phyloP scores from a whole-genome alignment of 179 eudicot genomes.

The Pouteria campechiana region DNA sequence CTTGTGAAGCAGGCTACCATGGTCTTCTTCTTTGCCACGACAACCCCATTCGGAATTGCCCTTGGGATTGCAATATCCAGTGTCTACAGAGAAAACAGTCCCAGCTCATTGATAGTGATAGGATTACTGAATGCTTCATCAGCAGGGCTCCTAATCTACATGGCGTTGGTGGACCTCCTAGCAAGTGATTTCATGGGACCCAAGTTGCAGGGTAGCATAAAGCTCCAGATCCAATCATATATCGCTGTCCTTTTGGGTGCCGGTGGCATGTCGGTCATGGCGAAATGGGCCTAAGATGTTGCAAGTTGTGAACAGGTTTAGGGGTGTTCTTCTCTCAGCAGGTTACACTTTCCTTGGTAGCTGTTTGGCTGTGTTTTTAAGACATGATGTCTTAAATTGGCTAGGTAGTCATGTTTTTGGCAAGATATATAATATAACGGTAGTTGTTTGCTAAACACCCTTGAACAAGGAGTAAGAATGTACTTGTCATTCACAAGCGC shows the following conservation, averaged over 20 bases:
- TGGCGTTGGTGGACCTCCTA: slow-evolving; percentile 31
- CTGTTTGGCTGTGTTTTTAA: no score
- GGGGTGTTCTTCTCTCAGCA: no score
- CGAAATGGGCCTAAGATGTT: slow-evolving; percentile 20
- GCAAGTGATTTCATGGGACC: slow-evolving; percentile 31
- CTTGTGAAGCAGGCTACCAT: slow-evolving; percentile 7
- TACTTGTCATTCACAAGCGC: no score
- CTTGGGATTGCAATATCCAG: slow-evolving; percentile 17
- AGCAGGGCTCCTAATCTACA: slow-evolving; percentile 29
- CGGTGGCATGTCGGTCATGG: slow-evolving; percentile 30
- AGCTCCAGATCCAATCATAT: slow-evolving; percentile 20
- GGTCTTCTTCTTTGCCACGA: slow-evolving; percentile 27
- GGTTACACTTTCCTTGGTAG: no score
- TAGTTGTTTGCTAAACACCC: no score
- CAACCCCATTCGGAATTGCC: slow-evolving; percentile 33
- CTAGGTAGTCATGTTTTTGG: no score
- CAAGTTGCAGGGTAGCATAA: slow-evolving; percentile 17
- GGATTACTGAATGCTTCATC: slow-evolving; percentile 26
- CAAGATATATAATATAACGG: no score
- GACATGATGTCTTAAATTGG: no score
- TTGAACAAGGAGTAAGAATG: no score
- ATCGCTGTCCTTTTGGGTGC: slow-evolving; percentile 27
- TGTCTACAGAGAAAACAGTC: slow-evolving; percentile 25
- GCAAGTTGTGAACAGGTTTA: no score
- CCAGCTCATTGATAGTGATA: slow-evolving; percentile 11